Percentiles rank a stretch among this genome's conserved stretches.
phyloP scores from a whole-genome alignment of 768 basidiomycete genomes.

The Rhodotorula taiwanensis region DNA sequence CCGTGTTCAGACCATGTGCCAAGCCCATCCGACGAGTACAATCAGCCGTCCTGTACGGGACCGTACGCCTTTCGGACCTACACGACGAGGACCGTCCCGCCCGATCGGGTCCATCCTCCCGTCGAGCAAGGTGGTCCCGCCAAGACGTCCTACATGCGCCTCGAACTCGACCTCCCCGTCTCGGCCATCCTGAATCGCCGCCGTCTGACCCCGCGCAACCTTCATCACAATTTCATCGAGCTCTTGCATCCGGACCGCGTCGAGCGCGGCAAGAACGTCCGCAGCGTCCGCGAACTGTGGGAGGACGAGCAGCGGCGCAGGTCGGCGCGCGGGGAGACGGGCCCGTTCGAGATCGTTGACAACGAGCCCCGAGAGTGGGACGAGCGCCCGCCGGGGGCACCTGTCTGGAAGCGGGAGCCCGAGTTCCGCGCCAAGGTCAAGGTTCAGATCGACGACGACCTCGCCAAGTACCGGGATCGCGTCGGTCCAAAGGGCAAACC shows the following conservation, averaged over 20 bases:
- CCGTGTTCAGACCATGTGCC: slow-evolving; percentile 22
- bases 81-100: slow-evolving; percentile 42
- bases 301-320: slow-evolving; percentile 84
- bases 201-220: slow-evolving; percentile 57
- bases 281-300: slow-evolving; percentile 89
- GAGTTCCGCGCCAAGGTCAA: slow-evolving; percentile 60
- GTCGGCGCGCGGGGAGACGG: slow-evolving; percentile 25
- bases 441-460: slow-evolving; percentile 57
- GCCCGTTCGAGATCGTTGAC: slow-evolving; percentile 29
- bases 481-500: slow-evolving; percentile 38
- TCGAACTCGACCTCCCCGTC: slow-evolving; percentile 78
- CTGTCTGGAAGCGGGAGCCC: slow-evolving; percentile 38
- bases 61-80: slow-evolving; percentile 36
- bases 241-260: slow-evolving; percentile 51
- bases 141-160: slow-evolving; percentile 45
- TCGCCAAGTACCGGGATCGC: slow-evolving; percentile 39
- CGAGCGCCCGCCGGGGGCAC: neutral
- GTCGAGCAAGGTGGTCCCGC: slow-evolving; percentile 38
- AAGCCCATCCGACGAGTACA: slow-evolving; percentile 1
- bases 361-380: slow-evolving; percentile 17
- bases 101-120: slow-evolving; percentile 38
- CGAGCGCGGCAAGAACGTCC: slow-evolving; percentile 64
- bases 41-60: slow-evolving; percentile 17
- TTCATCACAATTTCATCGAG: slow-evolving; percentile 62
- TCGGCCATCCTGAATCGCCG: slow-evolving; percentile 81